Base-by-base conservation (phyloP, 1,284 basidiomycete species). In the Microbotryum lychnidis-dioicae region DNA sequence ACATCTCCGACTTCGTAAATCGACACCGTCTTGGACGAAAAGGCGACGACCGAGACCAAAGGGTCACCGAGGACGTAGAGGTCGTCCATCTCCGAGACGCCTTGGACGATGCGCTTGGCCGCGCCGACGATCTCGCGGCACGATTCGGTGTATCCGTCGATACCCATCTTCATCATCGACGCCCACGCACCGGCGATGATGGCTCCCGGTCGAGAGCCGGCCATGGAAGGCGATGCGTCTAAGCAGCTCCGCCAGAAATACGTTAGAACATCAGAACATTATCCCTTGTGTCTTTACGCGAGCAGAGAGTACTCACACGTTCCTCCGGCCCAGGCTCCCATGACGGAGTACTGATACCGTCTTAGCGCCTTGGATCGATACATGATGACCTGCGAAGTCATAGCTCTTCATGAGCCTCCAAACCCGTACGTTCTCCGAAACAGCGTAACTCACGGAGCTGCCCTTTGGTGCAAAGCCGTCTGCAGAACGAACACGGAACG, bases 121-220 rank as follows among this genome's bases (percentile, higher is more conserved):
- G 84, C 82, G 57, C 82, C 80, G 50, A 98, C 89, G 65, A 98
- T 97, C 50, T 81, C 77, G 31, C 82, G 81, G 74, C 93, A 97
- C 0, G 91, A 92, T 61, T 84, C 79, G n/a, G 89, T 82, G 77
- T 98, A 98, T 18, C 96, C 96, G 84, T 87, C 82, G 62, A 85
- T 80, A 31, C 94, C 94, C 78, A 96, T 86, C 74, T 89, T 84
- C 72, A 94, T 87, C 85, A 97, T 85, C 1, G 91, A 91, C 4
- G 94, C 91, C 92, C 93, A 98, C 20, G 91, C 87, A 50, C 91
- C 94, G 14, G 94, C 94, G 63, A 98, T 88, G 61, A 97, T 78
- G 0, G 91, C 85, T 10, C 94, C 94, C 0, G 93, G 91, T 50
- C 89, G 81, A 54, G 89, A 92, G 5, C 91, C 91, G 56, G 92